phyloP scores from a whole-genome alignment of 805 yeast species.

The Danielozyma ontarioensis region DNA sequence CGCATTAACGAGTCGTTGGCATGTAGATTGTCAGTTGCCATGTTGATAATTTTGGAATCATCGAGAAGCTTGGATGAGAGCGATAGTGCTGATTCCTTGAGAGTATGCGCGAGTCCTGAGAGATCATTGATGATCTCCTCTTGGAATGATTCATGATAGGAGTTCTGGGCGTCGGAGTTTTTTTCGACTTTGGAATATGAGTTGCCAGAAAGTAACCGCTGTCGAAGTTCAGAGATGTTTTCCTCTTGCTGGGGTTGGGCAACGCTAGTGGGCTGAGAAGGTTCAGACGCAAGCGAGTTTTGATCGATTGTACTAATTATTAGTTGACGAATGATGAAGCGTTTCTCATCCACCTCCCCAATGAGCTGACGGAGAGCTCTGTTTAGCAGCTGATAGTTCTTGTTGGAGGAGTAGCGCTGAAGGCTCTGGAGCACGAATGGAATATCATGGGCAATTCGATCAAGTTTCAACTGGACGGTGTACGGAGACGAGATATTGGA shows the following conservation, averaged over 20 bases:
- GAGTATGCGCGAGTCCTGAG: slow-evolving; percentile 40
- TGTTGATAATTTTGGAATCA: slow-evolving; percentile 28
- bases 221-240: slow-evolving; percentile 8
- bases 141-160: slow-evolving; percentile 42
- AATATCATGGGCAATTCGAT: slow-evolving; percentile 13
- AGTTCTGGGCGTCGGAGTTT: slow-evolving; percentile 18
- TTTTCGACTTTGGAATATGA: slow-evolving; percentile 6
- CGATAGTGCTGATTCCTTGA: slow-evolving; percentile 43
- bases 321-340: too few species aligned
- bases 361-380: slow-evolving; percentile 11
- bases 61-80: slow-evolving; percentile 34
- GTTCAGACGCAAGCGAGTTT: slow-evolving; percentile 6
- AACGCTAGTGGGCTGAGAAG: neutral
- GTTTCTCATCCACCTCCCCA: slow-evolving; percentile 15
- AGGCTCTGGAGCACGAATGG: slow-evolving; percentile 3
- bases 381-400: slow-evolving; percentile 7
- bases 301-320: too few species aligned
- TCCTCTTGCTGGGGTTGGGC: neutral
- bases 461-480: slow-evolving; percentile 14
- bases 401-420: slow-evolving; percentile 7
- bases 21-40: slow-evolving; percentile 30
- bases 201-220: slow-evolving; percentile 18
- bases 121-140: slow-evolving; percentile 46
- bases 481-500: slow-evolving; percentile 22
- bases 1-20: slow-evolving; percentile 25